Conservation (phyloP, 352 stramenopile species). For the Hyphochytrium catenoides region DNA sequence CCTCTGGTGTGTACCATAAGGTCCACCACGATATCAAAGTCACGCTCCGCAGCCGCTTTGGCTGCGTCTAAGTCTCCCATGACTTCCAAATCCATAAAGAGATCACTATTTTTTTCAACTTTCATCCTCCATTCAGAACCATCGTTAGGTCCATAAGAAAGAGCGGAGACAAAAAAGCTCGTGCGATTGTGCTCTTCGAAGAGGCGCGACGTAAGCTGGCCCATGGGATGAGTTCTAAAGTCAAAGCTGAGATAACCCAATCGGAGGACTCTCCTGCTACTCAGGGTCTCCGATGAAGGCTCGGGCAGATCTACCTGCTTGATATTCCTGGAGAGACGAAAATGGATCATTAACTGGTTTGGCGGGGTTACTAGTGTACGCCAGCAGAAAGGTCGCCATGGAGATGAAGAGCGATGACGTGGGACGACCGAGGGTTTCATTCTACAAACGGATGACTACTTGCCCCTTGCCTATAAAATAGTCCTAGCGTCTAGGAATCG, state of each 20-base stretch:
- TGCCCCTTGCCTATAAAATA: slow-evolving; percentile 13
- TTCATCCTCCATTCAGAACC: slow-evolving; percentile 24
- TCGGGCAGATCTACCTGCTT: slow-evolving; percentile 1
- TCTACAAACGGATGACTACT: slow-evolving; percentile 10
- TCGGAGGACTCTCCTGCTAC: neutral
- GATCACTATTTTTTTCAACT: slow-evolving; percentile 19
- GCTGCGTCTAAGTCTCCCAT: slow-evolving; percentile 26
- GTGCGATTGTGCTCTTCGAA: slow-evolving; percentile 36
- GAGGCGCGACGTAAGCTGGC: slow-evolving; percentile 55
- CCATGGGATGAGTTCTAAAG: slow-evolving; percentile 42
- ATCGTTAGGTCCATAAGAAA: slow-evolving; percentile 58
- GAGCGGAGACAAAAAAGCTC: slow-evolving; percentile 24
- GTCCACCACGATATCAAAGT: slow-evolving; percentile 61
- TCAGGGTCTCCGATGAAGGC: neutral
- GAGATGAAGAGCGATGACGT: neutral
- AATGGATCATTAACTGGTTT: no score
- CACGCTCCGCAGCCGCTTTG: slow-evolving; percentile 20
- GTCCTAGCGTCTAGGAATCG: neutral
- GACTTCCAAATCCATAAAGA: slow-evolving; percentile 31
- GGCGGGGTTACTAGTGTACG: no score
- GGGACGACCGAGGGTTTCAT: neutral
- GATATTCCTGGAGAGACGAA: no score
- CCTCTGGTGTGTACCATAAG: slow-evolving; percentile 73
- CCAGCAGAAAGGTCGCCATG: no score
- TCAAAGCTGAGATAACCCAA: slow-evolving; percentile 24